Evolutionary conservation across 176 grass and related monocot genomes (phyloP).

Genomic region (Oryza glaberrima): DNA sequence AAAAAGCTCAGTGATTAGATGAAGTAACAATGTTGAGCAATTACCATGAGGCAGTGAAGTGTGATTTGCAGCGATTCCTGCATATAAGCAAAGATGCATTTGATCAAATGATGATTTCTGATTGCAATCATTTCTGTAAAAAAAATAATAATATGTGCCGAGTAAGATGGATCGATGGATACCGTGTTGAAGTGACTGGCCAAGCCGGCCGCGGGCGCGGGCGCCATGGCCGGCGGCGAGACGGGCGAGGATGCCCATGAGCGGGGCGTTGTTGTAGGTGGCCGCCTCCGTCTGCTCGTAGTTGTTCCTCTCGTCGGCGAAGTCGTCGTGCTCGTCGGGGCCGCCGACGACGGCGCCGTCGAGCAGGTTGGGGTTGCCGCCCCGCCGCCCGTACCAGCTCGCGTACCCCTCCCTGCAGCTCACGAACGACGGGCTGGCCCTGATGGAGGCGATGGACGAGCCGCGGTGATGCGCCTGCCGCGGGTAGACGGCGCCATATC

Average conservation of each 20-base stretch:
- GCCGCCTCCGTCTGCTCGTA: constrained; percentile 86
- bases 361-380: constrained; percentile 78
- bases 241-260: constrained; percentile 75
- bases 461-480: constrained; percentile 84
- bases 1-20: no score
- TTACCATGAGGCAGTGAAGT: constrained; percentile 54
- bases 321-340: constrained; percentile 70
- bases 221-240: constrained; percentile 53
- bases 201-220: constrained; percentile 11
- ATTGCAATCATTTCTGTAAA: no score
- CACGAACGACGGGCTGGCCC: constrained; percentile 49
- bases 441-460: constrained; percentile 76
- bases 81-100: constrained; percentile 15
- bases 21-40: not conserved
- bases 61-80: constrained; percentile 33
- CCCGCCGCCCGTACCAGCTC: constrained; percentile 62
- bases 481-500: constrained; percentile 67
- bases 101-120: not conserved
- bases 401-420: constrained; percentile 71
- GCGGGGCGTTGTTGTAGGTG: constrained; percentile 91
- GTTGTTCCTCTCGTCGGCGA: constrained; percentile 82
- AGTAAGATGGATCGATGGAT: constrained; percentile 1
- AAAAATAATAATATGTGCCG: not conserved
- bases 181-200: constrained; percentile 47
- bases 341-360: constrained; percentile 84